Evolutionary conservation across 441 rosid genomes (phyloP), one percentile per base, ranked within the genome.

Genomic region (Brassica balearica): DNA sequence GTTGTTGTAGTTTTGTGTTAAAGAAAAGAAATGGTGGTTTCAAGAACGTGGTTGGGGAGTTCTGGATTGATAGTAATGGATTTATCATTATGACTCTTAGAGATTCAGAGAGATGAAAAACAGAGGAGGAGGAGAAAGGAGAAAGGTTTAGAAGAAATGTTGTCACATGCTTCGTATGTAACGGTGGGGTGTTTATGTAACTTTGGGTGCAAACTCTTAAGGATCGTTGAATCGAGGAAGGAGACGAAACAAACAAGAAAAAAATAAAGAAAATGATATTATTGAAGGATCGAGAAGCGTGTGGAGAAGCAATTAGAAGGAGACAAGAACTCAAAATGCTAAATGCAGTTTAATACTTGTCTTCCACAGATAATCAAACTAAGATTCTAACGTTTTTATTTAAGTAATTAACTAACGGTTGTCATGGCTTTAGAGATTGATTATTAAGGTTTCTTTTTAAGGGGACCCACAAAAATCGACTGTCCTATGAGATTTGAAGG

Each of bases 21-120:
- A 58, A 1, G 17, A 8, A 15, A 0, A 0, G 0, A 23, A 71
- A 6, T 27, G 66, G 51, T 23, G 68, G 76, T 41, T 55, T 71
- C 67, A 64, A 23, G 58, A 65, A 38, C 76, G 59, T 77, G 58
- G 22, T 56, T 55, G 27, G 48, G 11, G 75, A 51, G 63, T 63
- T 80, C 60, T 82, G 82, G 73, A 75, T 69, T 67, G 73, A 75
- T 38, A 75, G 27, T 0, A 75, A 43, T 6, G 68, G 62, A 43
- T 68, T 68, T 25, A 68, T 68, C 72, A 75, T 60, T 11, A 5
- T 75, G 73, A 56, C 14, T 65, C 53, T 32, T 62, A 7, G 6
- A 64, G 6, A 27, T 32, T 72, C 32, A 46, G 69, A 74, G 77
- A 74, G n/a, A 64, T 6, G 62, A 55, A 75, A 75, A 38, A 25